A percentile compares a stretch with the other conserved stretches of the same genome.
These are phyloP conservation scores for Rhizopogon vesiculosus DNA, from an alignment of 768 basidiomycete species.

Conservation along the genomic window DNA sequence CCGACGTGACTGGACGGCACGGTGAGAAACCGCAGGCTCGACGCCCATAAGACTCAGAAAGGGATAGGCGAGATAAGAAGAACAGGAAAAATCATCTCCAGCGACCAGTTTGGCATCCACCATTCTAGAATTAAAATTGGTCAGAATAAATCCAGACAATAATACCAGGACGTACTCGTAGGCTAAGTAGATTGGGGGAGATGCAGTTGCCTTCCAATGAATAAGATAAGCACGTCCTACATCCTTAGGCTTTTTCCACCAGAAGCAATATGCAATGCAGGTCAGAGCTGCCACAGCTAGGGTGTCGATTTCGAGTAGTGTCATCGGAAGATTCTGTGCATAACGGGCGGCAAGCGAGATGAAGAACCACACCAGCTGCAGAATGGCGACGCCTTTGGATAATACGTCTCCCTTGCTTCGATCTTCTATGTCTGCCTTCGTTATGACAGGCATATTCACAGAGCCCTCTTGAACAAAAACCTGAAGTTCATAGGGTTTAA, in stretches of 20 bases:
- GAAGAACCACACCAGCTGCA: constrained; percentile 33
- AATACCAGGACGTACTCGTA: background rate
- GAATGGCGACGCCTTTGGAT: constrained; percentile 29
- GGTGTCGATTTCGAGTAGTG: constrained; percentile 34
- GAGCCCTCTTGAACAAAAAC: background rate
- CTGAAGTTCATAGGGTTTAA: background rate
- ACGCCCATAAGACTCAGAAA: background rate
- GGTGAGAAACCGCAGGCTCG: background rate
- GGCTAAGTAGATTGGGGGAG: background rate
- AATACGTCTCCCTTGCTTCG: constrained; percentile 30
- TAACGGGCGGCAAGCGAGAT: constrained; percentile 24
- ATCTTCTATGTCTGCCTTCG: constrained; percentile 16
- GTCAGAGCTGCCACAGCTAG: constrained; percentile 29
- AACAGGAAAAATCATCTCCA: background rate
- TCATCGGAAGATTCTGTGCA: constrained; percentile 20
- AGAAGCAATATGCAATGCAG: constrained; percentile 25
- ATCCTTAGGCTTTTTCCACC: constrained; percentile 38
- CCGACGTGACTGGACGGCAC: background rate
- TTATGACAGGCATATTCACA: constrained; percentile 2
- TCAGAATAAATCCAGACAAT: background rate
- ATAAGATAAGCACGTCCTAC: constrained; percentile 15
- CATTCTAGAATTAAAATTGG: background rate
- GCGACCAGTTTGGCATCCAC: background rate
- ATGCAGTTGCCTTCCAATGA: background rate
- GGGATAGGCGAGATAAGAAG: background rate